Evolutionary conservation across 352 stramenopile species (phyloP).

Genomic region (Globisporangium takayamanum): DNA sequence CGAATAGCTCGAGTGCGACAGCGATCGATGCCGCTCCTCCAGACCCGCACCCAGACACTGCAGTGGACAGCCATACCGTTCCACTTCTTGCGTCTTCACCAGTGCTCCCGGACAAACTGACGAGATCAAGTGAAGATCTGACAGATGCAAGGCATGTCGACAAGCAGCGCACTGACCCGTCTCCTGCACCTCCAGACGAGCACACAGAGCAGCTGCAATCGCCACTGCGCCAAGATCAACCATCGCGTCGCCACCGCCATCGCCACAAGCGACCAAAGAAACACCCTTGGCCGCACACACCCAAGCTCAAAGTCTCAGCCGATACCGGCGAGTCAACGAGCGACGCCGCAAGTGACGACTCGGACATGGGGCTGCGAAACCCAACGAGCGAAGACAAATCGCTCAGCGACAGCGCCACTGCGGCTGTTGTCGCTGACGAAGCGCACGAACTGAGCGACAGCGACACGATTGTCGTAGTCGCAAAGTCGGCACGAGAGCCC

Average conservation of each 20-base stretch:
- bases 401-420: neutral
- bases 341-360: neutral
- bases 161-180: no score
- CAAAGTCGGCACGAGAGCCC: constrained; percentile 2
- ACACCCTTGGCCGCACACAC: neutral
- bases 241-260: neutral
- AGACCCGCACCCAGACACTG: no score
- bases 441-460: neutral
- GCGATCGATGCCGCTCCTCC: no score
- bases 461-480: neutral
- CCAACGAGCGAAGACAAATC: neutral
- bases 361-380: neutral
- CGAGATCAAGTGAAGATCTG: no score
- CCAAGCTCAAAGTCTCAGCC: neutral
- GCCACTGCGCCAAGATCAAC: neutral
- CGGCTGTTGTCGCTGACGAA: no score
- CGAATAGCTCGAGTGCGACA: neutral
- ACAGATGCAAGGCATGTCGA: no score
- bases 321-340: constrained; percentile 1
- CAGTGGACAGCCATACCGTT: no score
- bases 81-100: no score
- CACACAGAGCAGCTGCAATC: neutral
- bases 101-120: no score
- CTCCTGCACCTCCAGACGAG: neutral
- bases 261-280: constrained; percentile 6